phyloP scores from a whole-genome alignment of 768 basidiomycete species.

The Mycena filopes region DNA sequence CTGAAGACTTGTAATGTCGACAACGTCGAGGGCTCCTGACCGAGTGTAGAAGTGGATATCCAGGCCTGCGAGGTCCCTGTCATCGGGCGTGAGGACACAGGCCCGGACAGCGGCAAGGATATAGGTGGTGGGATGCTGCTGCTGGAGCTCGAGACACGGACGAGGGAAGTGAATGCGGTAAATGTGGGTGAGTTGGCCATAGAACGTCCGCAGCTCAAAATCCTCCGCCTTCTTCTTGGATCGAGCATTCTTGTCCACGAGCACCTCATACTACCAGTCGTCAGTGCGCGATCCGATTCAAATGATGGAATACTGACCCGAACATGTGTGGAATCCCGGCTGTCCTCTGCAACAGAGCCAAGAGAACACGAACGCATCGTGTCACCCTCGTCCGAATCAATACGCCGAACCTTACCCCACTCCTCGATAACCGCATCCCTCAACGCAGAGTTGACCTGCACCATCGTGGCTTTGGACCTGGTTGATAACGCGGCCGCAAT shows the following conservation, averaged over 20 bases:
- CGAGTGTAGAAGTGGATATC: conserved; percentile 36
- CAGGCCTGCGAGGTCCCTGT: conserved; percentile 13
- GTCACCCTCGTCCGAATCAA: conserved; percentile 45
- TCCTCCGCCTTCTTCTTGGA: neutral
- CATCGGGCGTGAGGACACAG: conserved; percentile 32
- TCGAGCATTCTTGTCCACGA: conserved; percentile 42
- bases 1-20: conserved; percentile 40
- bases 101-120: conserved; percentile 39
- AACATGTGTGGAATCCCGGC: conserved; percentile 47
- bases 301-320: conserved; percentile 38
- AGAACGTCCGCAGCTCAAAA: conserved; percentile 36
- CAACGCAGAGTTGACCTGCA: conserved; percentile 25
- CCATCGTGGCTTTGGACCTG: conserved; percentile 16
- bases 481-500: conserved; percentile 39
- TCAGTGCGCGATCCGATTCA: neutral
- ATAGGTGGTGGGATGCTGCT: conserved; percentile 24
- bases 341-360: conserved; percentile 33
- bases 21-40: conserved; percentile 30
- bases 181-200: conserved; percentile 45
- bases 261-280: conserved; percentile 43
- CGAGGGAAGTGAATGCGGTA: conserved; percentile 34
- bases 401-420: conserved; percentile 44
- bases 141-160: neutral
- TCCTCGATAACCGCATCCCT: conserved; percentile 29
- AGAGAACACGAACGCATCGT: conserved; percentile 36